These are phyloP conservation scores for peach (Prunus persica) DNA, from an alignment of 306 rosid genomes.

Conservation along the genomic window Prunus_persica_NCBIv2 NC_034010.1:28748001-28748500, in stretches of 20 bases:
- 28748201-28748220: constrained; percentile 53
- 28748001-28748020: background rate
- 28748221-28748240: constrained; percentile 55
- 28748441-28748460: background rate
- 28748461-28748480: no score
- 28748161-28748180: constrained; percentile 41
- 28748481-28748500: no score
- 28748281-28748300: constrained; percentile 90
- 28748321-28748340: constrained; percentile 59
- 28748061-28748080: constrained; percentile 78
- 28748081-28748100: constrained; percentile 48
- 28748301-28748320: constrained; percentile 66
- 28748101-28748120: constrained; percentile 30
- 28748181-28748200: constrained; percentile 66
- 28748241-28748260: constrained; percentile 62
- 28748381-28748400: constrained; percentile 58
- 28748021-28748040: background rate
- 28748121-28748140: constrained; percentile 37
- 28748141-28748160: constrained; percentile 88
- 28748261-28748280: constrained; percentile 69
- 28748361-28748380: constrained; percentile 76
- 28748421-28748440: background rate
- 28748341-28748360: constrained; percentile 58
- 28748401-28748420: background rate
- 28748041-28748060: constrained; percentile 22